Evolutionary conservation across 2,329 filamentous ascomycete species (phyloP), one percentile per base, ranked within the genome.

Genomic region (Calonectria fujianensis): DNA sequence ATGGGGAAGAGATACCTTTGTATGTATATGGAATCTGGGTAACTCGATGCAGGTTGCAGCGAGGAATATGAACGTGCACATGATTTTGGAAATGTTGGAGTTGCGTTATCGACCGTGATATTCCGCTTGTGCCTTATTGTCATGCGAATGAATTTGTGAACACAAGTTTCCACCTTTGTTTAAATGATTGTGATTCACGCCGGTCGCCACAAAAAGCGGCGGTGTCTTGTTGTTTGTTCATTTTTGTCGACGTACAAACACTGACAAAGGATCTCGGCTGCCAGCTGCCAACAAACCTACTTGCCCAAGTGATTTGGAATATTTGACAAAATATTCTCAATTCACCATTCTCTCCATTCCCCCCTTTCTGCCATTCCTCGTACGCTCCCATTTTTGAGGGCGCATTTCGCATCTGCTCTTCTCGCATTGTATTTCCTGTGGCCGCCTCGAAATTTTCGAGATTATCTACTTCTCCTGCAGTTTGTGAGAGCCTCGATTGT

Each of bases 1-100:
- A 65, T 70, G 76, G 71, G 69, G 72, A 31, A 77, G 72, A 81
- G 73, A 81, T 80, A 79, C 75, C 77, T 80, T 78, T 79, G 72
- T 77, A 74, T 59, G 59, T 69, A 70, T 45, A 69, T 65, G 65
- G 45, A 39, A 59, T 63, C 73, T 69, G 31, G 32, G 48, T 52
- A 65, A 54, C 52, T 59, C 68, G 68, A 73, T 74, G 76, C 69
- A 73, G 51, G 61, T 31, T 48, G 31, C 29, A 32, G 27, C 52
- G 61, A 69, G 64, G 41, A 74, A 71, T 69, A 77, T 68, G 76
- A 57, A 68, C 35, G 27, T 37, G 41, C 54, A 61, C 27, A 67
- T 37, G 39, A 68, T 13, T 32, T 63, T 41, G 18, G 14, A 63
- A n/a, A 41, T 29, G 16, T 18, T 29, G 35, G 39, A 31, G 18